Evolutionary conservation across 2,329 filamentous ascomycete species (phyloP), one percentile per base, ranked within the genome.

Genomic region (Aureobasidium lini): DNA sequence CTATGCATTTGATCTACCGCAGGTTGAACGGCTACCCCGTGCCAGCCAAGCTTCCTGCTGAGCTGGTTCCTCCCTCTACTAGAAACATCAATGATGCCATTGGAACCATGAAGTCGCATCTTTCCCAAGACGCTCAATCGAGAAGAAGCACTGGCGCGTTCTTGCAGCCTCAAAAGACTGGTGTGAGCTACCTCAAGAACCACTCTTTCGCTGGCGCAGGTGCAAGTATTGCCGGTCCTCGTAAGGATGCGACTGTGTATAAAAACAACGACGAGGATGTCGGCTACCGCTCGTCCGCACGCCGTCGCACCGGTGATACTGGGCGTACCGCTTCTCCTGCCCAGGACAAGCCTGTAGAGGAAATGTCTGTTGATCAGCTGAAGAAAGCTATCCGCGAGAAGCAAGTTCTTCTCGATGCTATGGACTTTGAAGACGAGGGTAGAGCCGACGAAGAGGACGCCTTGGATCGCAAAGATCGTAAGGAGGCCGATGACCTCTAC

Each of bases 1-100:
- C 92, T 9, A 99, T 99, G 94, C 94, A 99, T 81, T 78, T 99
- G 75, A 99, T 99, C 68, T 99, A 99, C 76, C 84, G 94, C 67
- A 96, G 95, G 71, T 81, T 99, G 57, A 97, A 99, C 68, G 93
- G 93, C 37, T 97, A 97, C 69, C 92, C 93, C 1, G 81, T 97
- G 34, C 94, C 94, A 15, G 89, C 86, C 68, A 86, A 87, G 46
- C 81, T 99, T 10, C 94, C 94, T 8, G 85, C 94, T 0, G 94
- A 99, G 77, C 83, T 99, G 62, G 86, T 97, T 6, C 94, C 94
- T 23, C 94, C 94, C 1, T 97, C 94, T 1, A 96, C 93, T 10
- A 85, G 93, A 64, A 96, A 96, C 72, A 84, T 99, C 68, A 93
- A 87, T 66, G 89, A 92, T 68, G 95, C 94, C 4, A 92, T 99